Conservation (phyloP, 2,329 filamentous ascomycete genomes). For the Talaromyces verruculosus region DNA sequence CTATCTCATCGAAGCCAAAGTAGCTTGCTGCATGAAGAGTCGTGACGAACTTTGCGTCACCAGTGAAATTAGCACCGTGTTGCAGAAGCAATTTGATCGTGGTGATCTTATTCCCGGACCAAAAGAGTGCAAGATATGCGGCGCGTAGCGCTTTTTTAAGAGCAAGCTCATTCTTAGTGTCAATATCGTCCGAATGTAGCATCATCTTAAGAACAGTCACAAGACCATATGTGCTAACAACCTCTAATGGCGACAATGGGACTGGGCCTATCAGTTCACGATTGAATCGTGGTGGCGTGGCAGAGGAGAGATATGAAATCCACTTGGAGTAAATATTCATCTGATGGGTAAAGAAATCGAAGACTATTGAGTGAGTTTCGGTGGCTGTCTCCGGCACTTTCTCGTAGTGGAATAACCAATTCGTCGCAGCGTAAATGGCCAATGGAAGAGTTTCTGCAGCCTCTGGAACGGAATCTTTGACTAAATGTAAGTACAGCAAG, state of each 20-base stretch:
- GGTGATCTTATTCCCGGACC: neutral
- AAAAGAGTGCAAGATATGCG: neutral
- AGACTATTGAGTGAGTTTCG: slow-evolving; percentile 5
- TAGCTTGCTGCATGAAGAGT: slow-evolving; percentile 25
- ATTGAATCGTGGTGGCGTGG: neutral
- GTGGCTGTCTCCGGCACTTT: slow-evolving; percentile 3
- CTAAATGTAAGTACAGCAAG: slow-evolving; percentile 14
- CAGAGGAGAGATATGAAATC: slow-evolving; percentile 4
- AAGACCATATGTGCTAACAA: neutral
- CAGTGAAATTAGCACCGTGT: slow-evolving; percentile 13
- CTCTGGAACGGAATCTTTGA: neutral
- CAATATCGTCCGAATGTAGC: slow-evolving; percentile 3
- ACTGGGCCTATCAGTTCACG: neutral
- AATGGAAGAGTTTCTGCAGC: slow-evolving; percentile 8
- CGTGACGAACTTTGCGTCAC: slow-evolving; percentile 3
- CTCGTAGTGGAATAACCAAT: slow-evolving; percentile 20
- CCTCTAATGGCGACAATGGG: slow-evolving; percentile 10
- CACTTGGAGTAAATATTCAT: slow-evolving; percentile 7
- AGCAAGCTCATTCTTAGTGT: neutral
- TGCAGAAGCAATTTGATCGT: slow-evolving; percentile 6
- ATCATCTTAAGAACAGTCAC: slow-evolving; percentile 6
- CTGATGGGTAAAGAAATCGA: slow-evolving; percentile 14
- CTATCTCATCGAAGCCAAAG: slow-evolving; percentile 23
- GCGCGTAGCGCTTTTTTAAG: slow-evolving; percentile 12
- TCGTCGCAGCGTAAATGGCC: slow-evolving; percentile 1